These are phyloP conservation scores for Aaosphaeria pasadenensis DNA, from an alignment of 2,329 filamentous ascomycete genomes.

Conservation along the genomic window DNA sequence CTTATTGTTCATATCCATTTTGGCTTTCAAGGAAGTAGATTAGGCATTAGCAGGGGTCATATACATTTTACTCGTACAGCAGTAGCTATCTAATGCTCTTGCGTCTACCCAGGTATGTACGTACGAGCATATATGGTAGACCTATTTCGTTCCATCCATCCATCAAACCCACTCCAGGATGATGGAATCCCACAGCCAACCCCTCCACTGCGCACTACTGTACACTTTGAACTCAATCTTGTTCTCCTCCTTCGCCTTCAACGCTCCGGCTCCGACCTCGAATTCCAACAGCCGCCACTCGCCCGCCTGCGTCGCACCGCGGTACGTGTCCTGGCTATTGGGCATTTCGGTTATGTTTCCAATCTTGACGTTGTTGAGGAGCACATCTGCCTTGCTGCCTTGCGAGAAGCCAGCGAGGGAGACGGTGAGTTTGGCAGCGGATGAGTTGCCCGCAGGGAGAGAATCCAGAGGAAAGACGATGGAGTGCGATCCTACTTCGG, in stretches of 20 bases:
- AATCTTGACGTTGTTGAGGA: constrained; percentile 40
- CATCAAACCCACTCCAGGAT: constrained; percentile 32
- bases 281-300: constrained; percentile 50
- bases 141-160: background rate
- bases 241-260: constrained; percentile 33
- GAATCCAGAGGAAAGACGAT: constrained; percentile 32
- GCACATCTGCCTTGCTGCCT: constrained; percentile 40
- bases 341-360: constrained; percentile 40
- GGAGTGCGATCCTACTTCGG: constrained; percentile 30
- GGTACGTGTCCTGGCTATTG: constrained; percentile 48
- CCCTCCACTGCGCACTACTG: constrained; percentile 36
- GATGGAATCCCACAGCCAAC: constrained; percentile 44
- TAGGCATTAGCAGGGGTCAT: too few species aligned
- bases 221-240: constrained; percentile 38
- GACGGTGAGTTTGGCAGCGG: constrained; percentile 38
- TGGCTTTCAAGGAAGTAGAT: too few species aligned
- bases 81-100: too few species aligned
- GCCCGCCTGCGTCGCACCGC: constrained; percentile 46
- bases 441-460: background rate
- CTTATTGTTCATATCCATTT: too few species aligned
- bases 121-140: too few species aligned
- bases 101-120: too few species aligned
- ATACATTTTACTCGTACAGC: too few species aligned
- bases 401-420: constrained; percentile 47
- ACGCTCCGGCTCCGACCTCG: constrained; percentile 19